These are phyloP conservation scores for Clonostachys byssicola DNA, from an alignment of 2,329 filamentous ascomycete genomes.

Conservation along the genomic window DNA sequence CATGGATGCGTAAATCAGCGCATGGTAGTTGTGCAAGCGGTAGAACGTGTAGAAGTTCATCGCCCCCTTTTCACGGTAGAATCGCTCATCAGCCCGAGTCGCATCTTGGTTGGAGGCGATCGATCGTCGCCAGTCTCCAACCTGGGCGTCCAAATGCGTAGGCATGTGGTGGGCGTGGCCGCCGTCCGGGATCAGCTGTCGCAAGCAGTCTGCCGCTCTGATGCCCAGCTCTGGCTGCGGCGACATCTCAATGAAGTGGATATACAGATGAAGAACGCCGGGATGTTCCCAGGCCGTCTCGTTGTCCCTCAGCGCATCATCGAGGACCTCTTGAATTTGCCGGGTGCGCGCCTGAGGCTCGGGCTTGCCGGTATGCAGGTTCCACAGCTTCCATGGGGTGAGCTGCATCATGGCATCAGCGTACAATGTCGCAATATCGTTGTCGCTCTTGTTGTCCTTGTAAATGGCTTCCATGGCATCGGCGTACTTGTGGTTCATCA, in stretches of 20 bases:
- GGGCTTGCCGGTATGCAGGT: conserved; percentile 13
- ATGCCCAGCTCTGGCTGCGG: conserved; percentile 58
- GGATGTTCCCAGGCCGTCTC: conserved; percentile 47
- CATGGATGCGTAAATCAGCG: conserved; percentile 74
- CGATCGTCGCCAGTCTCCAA: conserved; percentile 65
- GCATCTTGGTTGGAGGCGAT: conserved; percentile 65
- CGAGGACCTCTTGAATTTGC: conserved; percentile 7
- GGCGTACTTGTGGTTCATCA: conserved; percentile 27
- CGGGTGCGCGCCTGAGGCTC: conserved; percentile 5
- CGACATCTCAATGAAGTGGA: conserved; percentile 78
- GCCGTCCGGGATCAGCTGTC: conserved; percentile 62
- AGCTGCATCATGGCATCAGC: conserved; percentile 43
- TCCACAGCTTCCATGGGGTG: conserved; percentile 40
- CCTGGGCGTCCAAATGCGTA: conserved; percentile 68
- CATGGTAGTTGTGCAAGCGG: conserved; percentile 71
- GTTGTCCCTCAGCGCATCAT: conserved; percentile 4
- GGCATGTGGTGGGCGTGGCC: conserved; percentile 77
- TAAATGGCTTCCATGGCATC: conserved; percentile 32
- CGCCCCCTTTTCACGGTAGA: conserved; percentile 51
- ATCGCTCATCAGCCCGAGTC: conserved; percentile 64
- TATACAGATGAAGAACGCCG: conserved; percentile 70
- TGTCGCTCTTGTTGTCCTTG: conserved; percentile 28
- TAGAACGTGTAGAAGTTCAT: conserved; percentile 76
- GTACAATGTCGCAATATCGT: conserved; percentile 28
- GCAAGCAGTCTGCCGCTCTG: conserved; percentile 55